phyloP scores from a whole-genome alignment of 2,329 filamentous ascomycete genomes.

The Gremmenia infestans region DNA sequence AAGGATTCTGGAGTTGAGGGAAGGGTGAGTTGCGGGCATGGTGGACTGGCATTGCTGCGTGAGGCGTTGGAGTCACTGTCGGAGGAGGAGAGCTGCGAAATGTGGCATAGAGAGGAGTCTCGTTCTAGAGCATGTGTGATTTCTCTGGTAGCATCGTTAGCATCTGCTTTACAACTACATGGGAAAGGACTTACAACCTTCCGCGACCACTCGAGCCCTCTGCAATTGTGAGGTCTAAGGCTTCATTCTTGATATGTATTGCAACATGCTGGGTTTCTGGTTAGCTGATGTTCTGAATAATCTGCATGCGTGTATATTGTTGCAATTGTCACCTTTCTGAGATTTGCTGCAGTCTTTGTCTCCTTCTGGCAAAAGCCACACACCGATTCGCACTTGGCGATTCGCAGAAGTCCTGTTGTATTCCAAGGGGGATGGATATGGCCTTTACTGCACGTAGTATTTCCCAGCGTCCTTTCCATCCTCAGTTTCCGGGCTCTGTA shows the following conservation, averaged over 20 bases:
- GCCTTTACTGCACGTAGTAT: slow-evolving; percentile 27
- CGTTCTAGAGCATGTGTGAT: slow-evolving; percentile 12
- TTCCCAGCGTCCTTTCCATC: slow-evolving; percentile 14
- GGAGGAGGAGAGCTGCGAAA: slow-evolving; percentile 8
- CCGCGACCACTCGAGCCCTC: slow-evolving; percentile 26
- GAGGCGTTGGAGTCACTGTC: slow-evolving; percentile 2
- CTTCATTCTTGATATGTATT: slow-evolving; percentile 29
- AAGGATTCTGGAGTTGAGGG: slow-evolving; percentile 11
- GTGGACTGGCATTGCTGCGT: neutral
- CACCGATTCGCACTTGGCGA: slow-evolving; percentile 27
- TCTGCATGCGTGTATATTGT: too few species aligned
- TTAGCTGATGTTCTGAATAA: neutral
- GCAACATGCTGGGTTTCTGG: slow-evolving; percentile 23
- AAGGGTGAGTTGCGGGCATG: neutral
- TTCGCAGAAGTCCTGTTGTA: slow-evolving; percentile 23
- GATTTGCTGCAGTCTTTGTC: slow-evolving; percentile 28
- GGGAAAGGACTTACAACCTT: slow-evolving; percentile 20
- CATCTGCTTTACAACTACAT: neutral
- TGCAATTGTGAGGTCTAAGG: slow-evolving; percentile 24
- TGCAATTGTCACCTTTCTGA: slow-evolving; percentile 22
- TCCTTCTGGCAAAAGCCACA: slow-evolving; percentile 30
- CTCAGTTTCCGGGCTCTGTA: slow-evolving; percentile 6
- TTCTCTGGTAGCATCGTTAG: slow-evolving; percentile 12
- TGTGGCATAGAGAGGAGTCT: slow-evolving; percentile 7
- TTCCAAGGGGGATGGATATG: slow-evolving; percentile 28